These are phyloP conservation scores for Exophiala lecanii-corni DNA, from an alignment of 2,329 filamentous ascomycete species.

Conservation along the genomic window DNA sequence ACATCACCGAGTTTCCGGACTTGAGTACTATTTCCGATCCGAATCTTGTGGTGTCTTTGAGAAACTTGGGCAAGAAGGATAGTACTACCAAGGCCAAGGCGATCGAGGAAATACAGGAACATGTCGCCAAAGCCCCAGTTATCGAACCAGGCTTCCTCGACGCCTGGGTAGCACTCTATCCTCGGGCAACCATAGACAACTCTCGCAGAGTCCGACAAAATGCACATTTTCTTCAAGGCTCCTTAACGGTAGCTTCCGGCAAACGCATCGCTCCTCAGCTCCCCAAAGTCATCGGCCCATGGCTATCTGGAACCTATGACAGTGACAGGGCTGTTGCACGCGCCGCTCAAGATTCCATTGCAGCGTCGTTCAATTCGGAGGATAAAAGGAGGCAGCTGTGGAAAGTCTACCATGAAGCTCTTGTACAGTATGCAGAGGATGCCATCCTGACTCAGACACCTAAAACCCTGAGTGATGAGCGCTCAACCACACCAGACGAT, in stretches of 20 bases:
- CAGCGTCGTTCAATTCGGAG: conserved; percentile 68
- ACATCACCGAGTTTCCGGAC: conserved; percentile 80
- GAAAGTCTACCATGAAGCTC: conserved; percentile 73
- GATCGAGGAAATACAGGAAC: conserved; percentile 75
- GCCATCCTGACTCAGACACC: conserved; percentile 73
- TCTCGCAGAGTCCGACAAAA: conserved; percentile 82
- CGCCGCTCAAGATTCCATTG: conserved; percentile 72
- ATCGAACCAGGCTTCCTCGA: conserved; percentile 73
- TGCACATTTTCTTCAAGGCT: conserved; percentile 69
- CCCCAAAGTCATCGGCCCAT: conserved; percentile 74
- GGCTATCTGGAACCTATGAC: conserved; percentile 87
- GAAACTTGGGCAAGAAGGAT: conserved; percentile 89
- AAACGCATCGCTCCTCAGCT: conserved; percentile 81
- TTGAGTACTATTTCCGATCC: conserved; percentile 72
- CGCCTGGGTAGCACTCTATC: conserved; percentile 86
- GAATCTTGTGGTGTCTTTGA: conserved; percentile 82
- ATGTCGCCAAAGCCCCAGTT: conserved; percentile 39
- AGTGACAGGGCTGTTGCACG: conserved; percentile 71
- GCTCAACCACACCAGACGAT: conserved; percentile 78
- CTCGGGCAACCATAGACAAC: conserved; percentile 84
- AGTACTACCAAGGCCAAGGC: conserved; percentile 87
- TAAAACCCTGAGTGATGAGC: conserved; percentile 81
- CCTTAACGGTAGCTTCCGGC: conserved; percentile 55
- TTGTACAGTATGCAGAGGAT: conserved; percentile 75
- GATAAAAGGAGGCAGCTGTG: conserved; percentile 76